Percentiles rank a stretch among this genome's conserved stretches.
phyloP scores from a whole-genome alignment of 805 yeast genomes.

The Scheffersomyces lignosus region DNA sequence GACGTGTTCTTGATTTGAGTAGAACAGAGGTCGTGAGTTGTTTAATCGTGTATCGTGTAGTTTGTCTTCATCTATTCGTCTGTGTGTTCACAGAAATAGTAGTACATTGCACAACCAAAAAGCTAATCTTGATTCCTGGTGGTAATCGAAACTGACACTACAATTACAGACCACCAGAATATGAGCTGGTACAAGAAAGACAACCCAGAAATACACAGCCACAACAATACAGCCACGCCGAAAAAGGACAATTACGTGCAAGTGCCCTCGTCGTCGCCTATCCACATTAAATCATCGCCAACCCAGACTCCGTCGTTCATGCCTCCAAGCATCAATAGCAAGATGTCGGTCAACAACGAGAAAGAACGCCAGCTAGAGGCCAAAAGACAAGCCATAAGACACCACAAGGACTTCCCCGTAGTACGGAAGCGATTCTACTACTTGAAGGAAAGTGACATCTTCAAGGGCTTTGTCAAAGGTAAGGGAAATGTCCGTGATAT shows the following conservation, averaged over 20 bases:
- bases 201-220: constrained; percentile 11
- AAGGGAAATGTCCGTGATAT: constrained; percentile 43
- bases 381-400: constrained; percentile 36
- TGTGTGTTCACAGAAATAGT: too few species aligned
- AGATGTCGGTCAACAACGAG: constrained; percentile 10
- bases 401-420: constrained; percentile 40
- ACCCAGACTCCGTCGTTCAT: constrained; percentile 2
- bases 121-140: neutral
- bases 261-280: constrained; percentile 45
- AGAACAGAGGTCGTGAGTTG: too few species aligned
- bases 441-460: constrained; percentile 39
- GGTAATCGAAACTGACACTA: too few species aligned
- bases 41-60: too few species aligned
- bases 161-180: too few species aligned
- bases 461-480: constrained; percentile 43
- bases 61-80: too few species aligned
- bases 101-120: neutral
- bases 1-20: too few species aligned
- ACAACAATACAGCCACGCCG: constrained; percentile 11
- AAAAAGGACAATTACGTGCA: constrained; percentile 27
- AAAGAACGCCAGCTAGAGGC: constrained; percentile 27
- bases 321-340: constrained; percentile 3
- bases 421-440: constrained; percentile 36
- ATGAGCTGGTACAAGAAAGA: constrained; percentile 27
- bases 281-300: constrained; percentile 29